phyloP scores from a whole-genome alignment of 345 rosid species.

The Pseudoturritis turrita region DNA sequence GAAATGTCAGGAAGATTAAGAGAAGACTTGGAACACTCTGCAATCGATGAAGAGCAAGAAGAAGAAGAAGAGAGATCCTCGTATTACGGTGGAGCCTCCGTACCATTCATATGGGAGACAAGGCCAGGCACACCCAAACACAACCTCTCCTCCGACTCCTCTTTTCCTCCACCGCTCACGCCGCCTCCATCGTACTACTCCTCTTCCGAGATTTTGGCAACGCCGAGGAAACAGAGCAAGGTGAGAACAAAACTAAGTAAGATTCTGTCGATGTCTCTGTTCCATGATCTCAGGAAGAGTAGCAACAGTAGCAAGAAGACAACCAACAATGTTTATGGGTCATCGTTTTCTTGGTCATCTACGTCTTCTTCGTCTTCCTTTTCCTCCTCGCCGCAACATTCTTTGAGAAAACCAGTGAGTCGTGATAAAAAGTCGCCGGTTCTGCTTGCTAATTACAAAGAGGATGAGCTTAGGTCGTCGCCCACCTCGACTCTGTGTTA shows the following conservation, averaged over 20 bases:
- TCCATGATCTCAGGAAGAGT: conserved; percentile 19
- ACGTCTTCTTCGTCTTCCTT: conserved; percentile 40
- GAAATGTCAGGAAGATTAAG: conserved; percentile 9
- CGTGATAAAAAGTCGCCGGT: conserved; percentile 17
- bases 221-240: conserved; percentile 19
- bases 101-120: conserved; percentile 84
- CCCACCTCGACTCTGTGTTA: conserved; percentile 25
- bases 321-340: conserved; percentile 14
- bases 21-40: conserved; percentile 16
- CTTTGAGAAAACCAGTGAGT: conserved; percentile 19
- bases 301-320: conserved; percentile 14
- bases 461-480: conserved; percentile 3
- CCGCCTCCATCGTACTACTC: conserved; percentile 55
- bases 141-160: conserved; percentile 6
- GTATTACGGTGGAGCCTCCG: conserved; percentile 63
- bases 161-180: conserved; percentile 36
- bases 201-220: conserved; percentile 15
- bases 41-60: not conserved
- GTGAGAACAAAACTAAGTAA: conserved; percentile 21
- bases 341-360: conserved; percentile 42
- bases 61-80: conserved; percentile 11
- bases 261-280: conserved; percentile 20
- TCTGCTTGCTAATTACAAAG: not conserved
- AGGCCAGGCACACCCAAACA: conserved; percentile 87
- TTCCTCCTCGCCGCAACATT: conserved; percentile 15